A percentile compares a stretch with the other conserved stretches of the same genome.
phyloP scores from a whole-genome alignment of 768 basidiomycete species.

The Lactarius psammicola region DNA sequence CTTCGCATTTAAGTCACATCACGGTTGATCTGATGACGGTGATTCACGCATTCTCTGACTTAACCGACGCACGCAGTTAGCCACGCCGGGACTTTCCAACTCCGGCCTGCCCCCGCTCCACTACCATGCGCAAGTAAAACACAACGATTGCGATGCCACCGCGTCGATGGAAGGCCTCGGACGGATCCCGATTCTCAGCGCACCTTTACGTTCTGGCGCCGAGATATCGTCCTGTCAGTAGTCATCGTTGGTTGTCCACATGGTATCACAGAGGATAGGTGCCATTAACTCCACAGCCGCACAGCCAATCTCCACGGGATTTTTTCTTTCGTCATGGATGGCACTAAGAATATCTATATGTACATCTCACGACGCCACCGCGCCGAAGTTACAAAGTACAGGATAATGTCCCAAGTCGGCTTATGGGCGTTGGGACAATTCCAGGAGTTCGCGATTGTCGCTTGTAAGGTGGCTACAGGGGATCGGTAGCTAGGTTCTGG shows the following conservation, averaged over 20 bases:
- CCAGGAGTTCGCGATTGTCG: no score
- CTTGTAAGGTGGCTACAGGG: not conserved
- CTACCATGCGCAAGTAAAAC: not conserved
- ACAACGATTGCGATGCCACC: not conserved
- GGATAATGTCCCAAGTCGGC: not conserved
- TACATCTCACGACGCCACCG: not conserved
- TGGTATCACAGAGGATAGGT: not conserved
- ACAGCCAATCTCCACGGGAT: not conserved
- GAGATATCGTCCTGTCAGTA: not conserved
- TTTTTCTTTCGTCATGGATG: not conserved
- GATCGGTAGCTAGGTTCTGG: not conserved
- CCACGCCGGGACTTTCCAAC: not conserved
- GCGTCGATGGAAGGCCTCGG: not conserved
- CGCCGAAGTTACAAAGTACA: not conserved
- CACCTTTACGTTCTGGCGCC: not conserved
- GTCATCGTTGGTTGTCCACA: not conserved
- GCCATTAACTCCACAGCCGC: not conserved
- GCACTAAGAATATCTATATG: not conserved
- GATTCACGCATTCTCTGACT: not conserved
- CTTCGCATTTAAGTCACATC: not conserved
- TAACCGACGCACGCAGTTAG: not conserved
- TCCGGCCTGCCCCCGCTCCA: no score
- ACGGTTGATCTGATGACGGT: not conserved
- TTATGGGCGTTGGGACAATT: no score
- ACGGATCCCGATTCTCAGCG: not conserved